Base-by-base conservation (phyloP, 163 green algal species). In the Scenedesmus sp. region DNA sequence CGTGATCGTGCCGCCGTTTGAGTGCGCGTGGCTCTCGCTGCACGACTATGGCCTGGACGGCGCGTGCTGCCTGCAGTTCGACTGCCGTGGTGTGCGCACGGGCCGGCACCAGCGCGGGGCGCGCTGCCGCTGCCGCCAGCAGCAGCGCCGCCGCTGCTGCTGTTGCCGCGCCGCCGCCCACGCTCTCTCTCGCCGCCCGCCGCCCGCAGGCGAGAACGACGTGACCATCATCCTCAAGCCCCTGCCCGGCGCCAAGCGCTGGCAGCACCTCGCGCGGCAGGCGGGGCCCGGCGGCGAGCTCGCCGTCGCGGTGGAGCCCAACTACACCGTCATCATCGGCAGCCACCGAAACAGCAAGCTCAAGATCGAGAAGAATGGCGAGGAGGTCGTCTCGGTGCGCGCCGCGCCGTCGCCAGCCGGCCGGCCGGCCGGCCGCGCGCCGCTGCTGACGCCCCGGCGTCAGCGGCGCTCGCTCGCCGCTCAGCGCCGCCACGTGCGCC, bases 241-340 rank as follows among this genome's bases (percentile, higher is more conserved):
- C 28, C 74, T 82, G 20, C 80, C 89, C 6, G 92, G 91, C 0
- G 89, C 89, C 1, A 91, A 89, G 39, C 87, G 93, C 0, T 93
- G 90, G 87, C 92, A 96, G 83, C 89, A 93, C 36, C 65, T 89
- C 18, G 60, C 60, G 39, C 42, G 63, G 29, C 44, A 39, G 29
- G 50, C 63, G 56, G 60, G 60, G 4, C 34, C 70, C 58, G 71
- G 70, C 64, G 42, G 67, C 18, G 48, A 34, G 4, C 13, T 51
- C 36, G 39, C 58, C 28, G 26, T 79, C 24, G 81, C 67, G 20
- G 80, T 92, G 0, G 89, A 95, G 47, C 63, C 78, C 51, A 93
- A 95, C 77, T 98, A 98, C 81, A 98, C 92, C 2, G 78, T 98
- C 48, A 97, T 97, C 9, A 77, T 98, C 22, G 94, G 94, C 56